Conservation (phyloP, 768 basidiomycete species). For the Cystobasidium ongulense region DNA sequence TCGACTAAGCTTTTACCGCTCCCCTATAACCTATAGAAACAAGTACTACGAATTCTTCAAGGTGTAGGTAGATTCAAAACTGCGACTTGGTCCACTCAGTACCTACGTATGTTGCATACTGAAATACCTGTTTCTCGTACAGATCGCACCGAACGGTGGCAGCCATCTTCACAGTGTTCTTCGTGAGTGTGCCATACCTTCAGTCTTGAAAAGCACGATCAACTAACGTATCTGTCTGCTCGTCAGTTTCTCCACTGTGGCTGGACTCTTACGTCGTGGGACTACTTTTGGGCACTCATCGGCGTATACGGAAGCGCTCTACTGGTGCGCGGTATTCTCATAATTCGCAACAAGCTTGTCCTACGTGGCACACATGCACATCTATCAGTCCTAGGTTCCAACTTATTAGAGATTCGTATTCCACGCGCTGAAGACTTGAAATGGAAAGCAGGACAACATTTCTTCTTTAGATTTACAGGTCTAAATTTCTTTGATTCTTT, state of each 20-base stretch:
- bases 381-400: neutral
- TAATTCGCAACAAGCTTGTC: neutral
- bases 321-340: neutral
- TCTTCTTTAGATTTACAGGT: constrained; percentile 21
- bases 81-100: neutral
- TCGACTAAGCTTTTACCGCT: neutral
- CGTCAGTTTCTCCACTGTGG: constrained; percentile 20
- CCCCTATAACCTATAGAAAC: neutral
- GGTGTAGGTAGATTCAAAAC: neutral
- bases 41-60: constrained; percentile 27
- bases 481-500: neutral
- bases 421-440: neutral
- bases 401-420: constrained; percentile 6
- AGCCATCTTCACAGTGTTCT: constrained; percentile 7
- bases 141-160: constrained; percentile 13
- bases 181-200: constrained; percentile 2
- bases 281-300: constrained; percentile 21
- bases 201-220: neutral
- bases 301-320: constrained; percentile 4
- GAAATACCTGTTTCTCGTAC: too few species aligned
- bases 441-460: constrained; percentile 26
- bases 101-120: too few species aligned
- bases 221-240: neutral
- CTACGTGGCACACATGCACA: neutral
- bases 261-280: constrained; percentile 16